Base-by-base conservation (phyloP, 2,329 filamentous ascomycete species). In the Thermomyces lanuginosus region DNA sequence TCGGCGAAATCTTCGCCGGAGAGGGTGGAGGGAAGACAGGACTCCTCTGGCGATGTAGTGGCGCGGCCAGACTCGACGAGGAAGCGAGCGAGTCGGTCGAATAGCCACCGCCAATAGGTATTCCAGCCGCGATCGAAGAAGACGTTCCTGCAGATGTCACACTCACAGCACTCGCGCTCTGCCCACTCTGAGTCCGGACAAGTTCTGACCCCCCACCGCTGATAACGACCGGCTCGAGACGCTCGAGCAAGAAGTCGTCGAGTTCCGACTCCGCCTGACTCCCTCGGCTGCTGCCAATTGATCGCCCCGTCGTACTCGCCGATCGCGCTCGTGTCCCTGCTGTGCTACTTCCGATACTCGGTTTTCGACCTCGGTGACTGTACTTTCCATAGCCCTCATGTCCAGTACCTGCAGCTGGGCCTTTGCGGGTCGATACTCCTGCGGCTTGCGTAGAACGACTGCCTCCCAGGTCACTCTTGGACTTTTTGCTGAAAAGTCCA, bases 391-490 rank as follows among this genome's bases (percentile, higher is more conserved):
- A 65, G 15, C 57, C 58, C 55, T 95, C 86, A 43, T 95, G 83
- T 0, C 86, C 86, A 19, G 86, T 95, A n/a, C 86, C 86, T 21
- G 86, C 86, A 9, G 68, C 71, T 12, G 86, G 86, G 0, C 86
- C 84, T 50, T 82, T 86, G 15, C 77, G 67, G 13, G 58, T 34
- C 5, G 58, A 45, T 36, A 65, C 72, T 6, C 74, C 71, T 19
- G n/a, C n/a, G n/a, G n/a, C n/a, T n/a, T n/a, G n/a, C n/a, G n/a
- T n/a, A n/a, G n/a, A n/a, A n/a, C n/a, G n/a, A n/a, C n/a, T n/a
- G n/a, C n/a, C 46, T 21, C 70, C 62, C 3, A 66, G 46, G 1
- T 68, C 61, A 1, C 68, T 62, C 49, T 81, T 91, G 8, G 72
- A 72, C 30, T 72, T 73, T 37, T 76, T 69, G 6, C 74, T 63